A percentile compares a stretch with the other conserved stretches of the same genome.
Evolutionary conservation across 2,329 filamentous ascomycete species (phyloP).

Genomic region (Diplodia sapinea): DNA sequence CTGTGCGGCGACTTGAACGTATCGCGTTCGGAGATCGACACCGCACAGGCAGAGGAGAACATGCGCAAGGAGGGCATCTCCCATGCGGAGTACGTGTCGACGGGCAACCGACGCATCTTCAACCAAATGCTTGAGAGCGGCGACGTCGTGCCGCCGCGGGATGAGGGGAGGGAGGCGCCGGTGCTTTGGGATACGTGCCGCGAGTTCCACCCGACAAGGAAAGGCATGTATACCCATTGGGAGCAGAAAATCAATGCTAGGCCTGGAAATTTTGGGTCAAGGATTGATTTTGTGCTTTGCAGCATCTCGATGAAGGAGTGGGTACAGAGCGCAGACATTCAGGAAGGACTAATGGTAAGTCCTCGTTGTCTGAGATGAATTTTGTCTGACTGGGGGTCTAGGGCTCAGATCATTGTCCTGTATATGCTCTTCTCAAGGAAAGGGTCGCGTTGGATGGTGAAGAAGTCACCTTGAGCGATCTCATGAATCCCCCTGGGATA

Average conservation of each 20-base stretch:
- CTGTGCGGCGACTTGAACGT: slow-evolving; percentile 91
- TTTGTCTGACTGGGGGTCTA: slow-evolving; percentile 36
- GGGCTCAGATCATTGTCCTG: slow-evolving; percentile 96
- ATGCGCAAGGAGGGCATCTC: slow-evolving; percentile 73
- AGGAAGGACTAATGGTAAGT: slow-evolving; percentile 78
- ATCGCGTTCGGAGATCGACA: slow-evolving; percentile 70
- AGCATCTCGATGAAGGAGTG: slow-evolving; percentile 78
- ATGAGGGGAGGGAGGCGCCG: slow-evolving; percentile 71
- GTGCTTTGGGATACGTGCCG: slow-evolving; percentile 85
- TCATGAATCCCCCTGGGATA: slow-evolving; percentile 77
- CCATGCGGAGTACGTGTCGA: slow-evolving; percentile 73
- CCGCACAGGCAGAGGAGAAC: slow-evolving; percentile 73
- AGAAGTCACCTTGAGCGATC: slow-evolving; percentile 66
- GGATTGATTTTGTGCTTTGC: slow-evolving; percentile 93
- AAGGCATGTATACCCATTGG: slow-evolving; percentile 97
- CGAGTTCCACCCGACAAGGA: slow-evolving; percentile 76
- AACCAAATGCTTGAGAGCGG: slow-evolving; percentile 84
- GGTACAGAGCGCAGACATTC: slow-evolving; percentile 83
- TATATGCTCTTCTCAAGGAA: slow-evolving; percentile 77
- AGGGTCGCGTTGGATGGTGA: slow-evolving; percentile 59
- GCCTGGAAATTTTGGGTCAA: slow-evolving; percentile 89
- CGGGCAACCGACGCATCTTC: slow-evolving; percentile 76
- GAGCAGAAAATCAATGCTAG: slow-evolving; percentile 93
- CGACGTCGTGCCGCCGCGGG: slow-evolving; percentile 68
- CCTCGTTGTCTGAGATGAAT: background rate